phyloP scores from a whole-genome alignment of 768 basidiomycete species.

The Suillus alpinus region DNA sequence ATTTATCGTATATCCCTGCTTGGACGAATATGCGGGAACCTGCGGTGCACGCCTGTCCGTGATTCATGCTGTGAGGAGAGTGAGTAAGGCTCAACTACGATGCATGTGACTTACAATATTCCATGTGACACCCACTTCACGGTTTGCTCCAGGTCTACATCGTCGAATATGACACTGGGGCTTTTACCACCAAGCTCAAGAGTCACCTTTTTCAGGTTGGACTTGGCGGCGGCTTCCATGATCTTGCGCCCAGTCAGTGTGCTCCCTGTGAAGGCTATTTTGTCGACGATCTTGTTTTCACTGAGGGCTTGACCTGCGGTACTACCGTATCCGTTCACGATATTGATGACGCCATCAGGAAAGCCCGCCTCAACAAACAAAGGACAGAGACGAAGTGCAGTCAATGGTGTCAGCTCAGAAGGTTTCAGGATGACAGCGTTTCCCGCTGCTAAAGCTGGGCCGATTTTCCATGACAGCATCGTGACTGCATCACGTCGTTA shows the following conservation, averaged over 20 bases:
- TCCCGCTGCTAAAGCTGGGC: constrained; percentile 62
- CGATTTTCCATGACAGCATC: constrained; percentile 39
- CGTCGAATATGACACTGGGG: constrained; percentile 59
- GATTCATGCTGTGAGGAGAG: constrained; percentile 25
- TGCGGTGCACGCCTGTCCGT: constrained; percentile 50
- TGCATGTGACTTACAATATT: constrained; percentile 45
- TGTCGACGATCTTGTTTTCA: constrained; percentile 55
- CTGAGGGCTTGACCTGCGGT: constrained; percentile 57
- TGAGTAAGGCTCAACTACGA: background rate
- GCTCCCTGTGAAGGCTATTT: constrained; percentile 74
- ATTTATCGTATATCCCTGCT: constrained; percentile 54
- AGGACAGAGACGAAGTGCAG: constrained; percentile 44
- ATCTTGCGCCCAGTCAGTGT: constrained; percentile 62
- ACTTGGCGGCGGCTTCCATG: constrained; percentile 58
- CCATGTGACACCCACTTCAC: constrained; percentile 58
- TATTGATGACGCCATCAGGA: constrained; percentile 62
- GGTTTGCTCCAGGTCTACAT: constrained; percentile 57
- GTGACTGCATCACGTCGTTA: background rate
- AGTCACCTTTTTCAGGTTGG: constrained; percentile 68
- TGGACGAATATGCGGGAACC: constrained; percentile 60
- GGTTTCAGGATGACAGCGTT: constrained; percentile 64
- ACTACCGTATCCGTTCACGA: constrained; percentile 52
- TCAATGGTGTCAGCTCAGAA: constrained; percentile 62
- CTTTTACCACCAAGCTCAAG: constrained; percentile 77
- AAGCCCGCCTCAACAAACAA: constrained; percentile 58